Conservation (phyloP, 2,329 filamentous ascomycete genomes). For the Microdochium paspali region DNA sequence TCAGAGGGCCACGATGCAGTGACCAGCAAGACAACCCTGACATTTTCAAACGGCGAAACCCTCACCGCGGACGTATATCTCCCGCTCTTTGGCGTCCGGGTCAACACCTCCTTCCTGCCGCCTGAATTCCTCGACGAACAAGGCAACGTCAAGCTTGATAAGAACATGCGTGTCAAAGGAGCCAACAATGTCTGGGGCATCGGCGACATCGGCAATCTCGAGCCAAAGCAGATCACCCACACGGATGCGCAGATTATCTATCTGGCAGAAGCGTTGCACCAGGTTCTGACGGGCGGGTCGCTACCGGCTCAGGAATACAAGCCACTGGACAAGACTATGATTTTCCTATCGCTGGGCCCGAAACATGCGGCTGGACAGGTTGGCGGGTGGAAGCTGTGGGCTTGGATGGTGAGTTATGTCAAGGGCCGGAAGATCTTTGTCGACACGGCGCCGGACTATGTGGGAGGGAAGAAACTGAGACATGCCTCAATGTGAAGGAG, state of each 20-base stretch:
- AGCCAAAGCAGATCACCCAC: slow-evolving; percentile 19
- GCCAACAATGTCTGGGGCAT: slow-evolving; percentile 31
- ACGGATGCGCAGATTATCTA: slow-evolving; percentile 25
- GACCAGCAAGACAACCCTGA: slow-evolving; percentile 17
- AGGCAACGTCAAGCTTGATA: slow-evolving; percentile 26
- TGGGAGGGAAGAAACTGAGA: not conserved
- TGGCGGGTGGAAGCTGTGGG: slow-evolving; percentile 25
- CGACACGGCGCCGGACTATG: not conserved
- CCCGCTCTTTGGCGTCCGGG: slow-evolving; percentile 32
- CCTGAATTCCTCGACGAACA: slow-evolving; percentile 21
- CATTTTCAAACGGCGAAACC: slow-evolving; percentile 22
- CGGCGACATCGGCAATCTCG: slow-evolving; percentile 33
- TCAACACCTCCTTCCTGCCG: slow-evolving; percentile 36
- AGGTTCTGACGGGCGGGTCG: slow-evolving; percentile 2
- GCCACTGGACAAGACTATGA: slow-evolving; percentile 14
- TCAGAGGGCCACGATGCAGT: slow-evolving; percentile 1
- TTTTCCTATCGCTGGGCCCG: slow-evolving; percentile 28
- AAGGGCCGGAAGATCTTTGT: slow-evolving; percentile 20
- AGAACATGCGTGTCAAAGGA: slow-evolving; percentile 22
- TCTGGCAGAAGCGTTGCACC: slow-evolving; percentile 16
- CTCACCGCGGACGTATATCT: slow-evolving; percentile 34
- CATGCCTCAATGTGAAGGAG: not conserved
- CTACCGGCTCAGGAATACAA: slow-evolving; percentile 15
- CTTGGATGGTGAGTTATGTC: slow-evolving; percentile 25
- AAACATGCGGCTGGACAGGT: slow-evolving; percentile 28